Base-by-base conservation (phyloP, 2,329 filamentous ascomycete species). In the Cordyceps cateniannulata region DNA sequence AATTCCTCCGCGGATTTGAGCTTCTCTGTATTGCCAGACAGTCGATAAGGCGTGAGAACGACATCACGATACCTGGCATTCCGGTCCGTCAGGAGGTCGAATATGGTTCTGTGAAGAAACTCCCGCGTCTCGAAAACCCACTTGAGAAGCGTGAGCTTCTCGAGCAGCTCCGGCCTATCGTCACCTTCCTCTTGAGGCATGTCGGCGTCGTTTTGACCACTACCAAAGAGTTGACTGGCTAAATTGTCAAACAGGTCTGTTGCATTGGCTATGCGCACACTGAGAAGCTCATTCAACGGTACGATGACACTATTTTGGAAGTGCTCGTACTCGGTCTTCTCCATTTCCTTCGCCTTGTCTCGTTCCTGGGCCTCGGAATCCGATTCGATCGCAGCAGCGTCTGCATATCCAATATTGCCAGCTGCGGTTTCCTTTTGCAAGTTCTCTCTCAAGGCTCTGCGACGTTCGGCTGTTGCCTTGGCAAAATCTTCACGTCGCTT, bases 81-180 rank as follows among this genome's bases (percentile, higher is more conserved):
- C 56, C 93, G 89, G 71, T 93, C 90, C 22, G 86, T 87, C 38
- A 96, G 83, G 12, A 98, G 77, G 67, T 96, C 90, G 69, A 91
- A 96, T 58, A 93, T 84, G 67, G 91, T 89, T 48, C 90, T 87
- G 75, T 98, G 88, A 9, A 98, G 80, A 51, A 84, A 82, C 74
- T 99, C 95, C n/a, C 93, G 87, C 1, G 90, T 89, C 72, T 99
- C 95, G 67, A 97, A 98, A 9, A 98, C 86, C 93, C 95, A 98
- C 70, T 98, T 99, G 16, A 98, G 81, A 52, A 97, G 83, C 0
- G 93, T 98, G 14, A 99, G 81, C 74, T 96, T 96, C 73, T 99
- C 95, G 2, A 98, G 79, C 0, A 98, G 81, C 73, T 99, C 95
- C 0, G 95, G 95, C 70, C 93, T 87, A 72, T 97, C 93, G 67